Evolutionary conservation across 768 basidiomycete species (phyloP).

Genomic region (Termitomyces sp.): DNA sequence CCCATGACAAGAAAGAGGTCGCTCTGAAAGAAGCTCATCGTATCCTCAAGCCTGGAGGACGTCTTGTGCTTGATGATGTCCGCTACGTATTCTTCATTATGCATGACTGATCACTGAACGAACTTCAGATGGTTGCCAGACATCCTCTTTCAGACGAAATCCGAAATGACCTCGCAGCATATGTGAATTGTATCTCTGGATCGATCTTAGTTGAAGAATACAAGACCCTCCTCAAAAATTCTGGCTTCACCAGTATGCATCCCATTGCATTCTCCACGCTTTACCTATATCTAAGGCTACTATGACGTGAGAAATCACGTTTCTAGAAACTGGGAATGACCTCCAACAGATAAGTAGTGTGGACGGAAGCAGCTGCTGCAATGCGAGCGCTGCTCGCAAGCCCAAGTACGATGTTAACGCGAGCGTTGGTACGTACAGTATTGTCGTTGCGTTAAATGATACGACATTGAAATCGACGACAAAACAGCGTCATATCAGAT

Average conservation of each 20-base stretch:
- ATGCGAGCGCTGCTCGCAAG: background rate
- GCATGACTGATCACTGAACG: background rate
- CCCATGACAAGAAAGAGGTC: constrained; percentile 31
- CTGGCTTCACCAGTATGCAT: constrained; percentile 36
- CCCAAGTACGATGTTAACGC: constrained; percentile 35
- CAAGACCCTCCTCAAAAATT: constrained; percentile 25
- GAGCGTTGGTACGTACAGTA: constrained; percentile 38
- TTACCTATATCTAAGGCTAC: background rate
- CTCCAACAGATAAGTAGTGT: constrained; percentile 28
- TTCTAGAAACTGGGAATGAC: constrained; percentile 36
- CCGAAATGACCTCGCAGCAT: constrained; percentile 31
- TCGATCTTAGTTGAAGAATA: constrained; percentile 37
- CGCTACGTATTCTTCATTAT: constrained; percentile 3
- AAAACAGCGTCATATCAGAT: constrained; percentile 41
- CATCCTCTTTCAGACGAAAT: constrained; percentile 36
- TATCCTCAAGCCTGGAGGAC: constrained; percentile 51
- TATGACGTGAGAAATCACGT: constrained; percentile 27
- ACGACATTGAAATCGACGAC: background rate
- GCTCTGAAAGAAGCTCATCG: constrained; percentile 42
- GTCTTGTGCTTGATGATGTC: constrained; percentile 49
- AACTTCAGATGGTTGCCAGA: constrained; percentile 39
- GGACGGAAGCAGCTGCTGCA: background rate
- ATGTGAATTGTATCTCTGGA: constrained; percentile 44
- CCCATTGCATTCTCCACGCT: background rate
- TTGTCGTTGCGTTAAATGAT: background rate